Conservation (phyloP, 192 early-diverging fungal genomes). For the Thamnidium elegans region DNA sequence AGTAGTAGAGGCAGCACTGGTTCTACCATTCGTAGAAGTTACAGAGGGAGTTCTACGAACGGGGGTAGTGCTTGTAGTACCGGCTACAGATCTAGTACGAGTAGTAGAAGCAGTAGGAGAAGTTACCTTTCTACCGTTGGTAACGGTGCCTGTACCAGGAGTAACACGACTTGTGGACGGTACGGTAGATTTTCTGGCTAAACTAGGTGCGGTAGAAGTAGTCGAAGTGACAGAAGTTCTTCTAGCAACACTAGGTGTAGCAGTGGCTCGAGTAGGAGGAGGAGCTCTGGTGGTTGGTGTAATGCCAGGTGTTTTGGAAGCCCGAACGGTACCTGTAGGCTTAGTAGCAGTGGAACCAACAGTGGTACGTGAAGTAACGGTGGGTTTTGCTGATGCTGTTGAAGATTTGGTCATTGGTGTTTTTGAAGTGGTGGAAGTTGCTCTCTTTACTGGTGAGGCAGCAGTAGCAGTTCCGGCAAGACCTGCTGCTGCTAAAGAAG, state of each 20-base stretch:
- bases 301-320: constrained; percentile 8
- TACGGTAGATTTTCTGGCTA: neutral
- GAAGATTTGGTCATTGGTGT: neutral
- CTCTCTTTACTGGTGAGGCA: neutral
- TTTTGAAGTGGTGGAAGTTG: neutral
- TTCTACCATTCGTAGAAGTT: neutral
- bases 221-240: constrained; percentile 1
- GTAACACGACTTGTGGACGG: neutral
- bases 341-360: neutral
- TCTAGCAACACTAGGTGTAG: neutral
- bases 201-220: neutral
- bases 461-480: neutral
- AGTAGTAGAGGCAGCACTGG: neutral
- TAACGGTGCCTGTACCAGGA: neutral
- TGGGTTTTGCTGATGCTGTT: neutral
- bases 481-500: constrained; percentile 13
- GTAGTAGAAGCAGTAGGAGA: constrained; percentile 15
- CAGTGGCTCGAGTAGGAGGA: neutral
- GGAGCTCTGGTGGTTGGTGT: neutral
- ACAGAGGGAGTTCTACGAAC: neutral
- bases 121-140: neutral
- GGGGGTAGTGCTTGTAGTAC: neutral
- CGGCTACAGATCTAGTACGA: neutral
- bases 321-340: neutral
- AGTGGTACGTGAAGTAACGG: neutral